These are phyloP conservation scores for Ustilaginoidea virens DNA, from an alignment of 2,329 filamentous ascomycete genomes.

Conservation along the genomic window DNA sequence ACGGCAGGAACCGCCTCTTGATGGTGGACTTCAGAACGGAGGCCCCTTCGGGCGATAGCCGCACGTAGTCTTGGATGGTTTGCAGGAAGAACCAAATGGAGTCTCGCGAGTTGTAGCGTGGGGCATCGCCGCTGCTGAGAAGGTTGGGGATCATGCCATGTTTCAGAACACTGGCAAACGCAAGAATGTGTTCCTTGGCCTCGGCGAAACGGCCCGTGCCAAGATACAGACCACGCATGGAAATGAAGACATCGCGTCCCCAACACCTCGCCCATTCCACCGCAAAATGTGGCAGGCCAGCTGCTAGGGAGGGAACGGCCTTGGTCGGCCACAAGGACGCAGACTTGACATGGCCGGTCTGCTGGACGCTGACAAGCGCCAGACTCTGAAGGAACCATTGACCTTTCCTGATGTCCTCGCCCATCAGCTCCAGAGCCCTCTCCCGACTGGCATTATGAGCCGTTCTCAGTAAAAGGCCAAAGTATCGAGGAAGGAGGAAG, in stretches of 20 bases:
- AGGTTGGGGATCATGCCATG: conserved; percentile 98
- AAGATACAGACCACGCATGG: conserved; percentile 78
- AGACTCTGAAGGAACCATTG: conserved; percentile 83
- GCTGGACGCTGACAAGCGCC: conserved; percentile 81
- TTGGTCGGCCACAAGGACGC: conserved; percentile 82
- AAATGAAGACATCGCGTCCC: conserved; percentile 96
- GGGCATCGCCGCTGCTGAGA: conserved; percentile 67
- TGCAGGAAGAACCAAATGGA: conserved; percentile 98
- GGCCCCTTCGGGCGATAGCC: conserved; percentile 63
- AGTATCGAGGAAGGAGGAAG: conserved; percentile 86
- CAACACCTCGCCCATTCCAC: conserved; percentile 92
- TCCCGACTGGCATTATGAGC: conserved; percentile 76
- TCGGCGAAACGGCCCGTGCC: conserved; percentile 79
- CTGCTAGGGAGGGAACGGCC: conserved; percentile 72
- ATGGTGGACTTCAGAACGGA: conserved; percentile 62
- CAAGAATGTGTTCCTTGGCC: conserved; percentile 84
- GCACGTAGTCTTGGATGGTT: conserved; percentile 83
- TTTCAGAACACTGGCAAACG: conserved; percentile 91
- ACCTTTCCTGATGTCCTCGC: conserved; percentile 58
- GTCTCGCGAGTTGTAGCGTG: conserved; percentile 89
- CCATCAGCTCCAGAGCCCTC: conserved; percentile 64
- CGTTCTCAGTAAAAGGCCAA: conserved; percentile 74
- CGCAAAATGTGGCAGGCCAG: conserved; percentile 86
- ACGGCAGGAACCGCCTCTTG: conserved; percentile 76
- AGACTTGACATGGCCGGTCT: conserved; percentile 77